phyloP scores from a whole-genome alignment of 352 stramenopile species.

The Globisporangium polare region DNA sequence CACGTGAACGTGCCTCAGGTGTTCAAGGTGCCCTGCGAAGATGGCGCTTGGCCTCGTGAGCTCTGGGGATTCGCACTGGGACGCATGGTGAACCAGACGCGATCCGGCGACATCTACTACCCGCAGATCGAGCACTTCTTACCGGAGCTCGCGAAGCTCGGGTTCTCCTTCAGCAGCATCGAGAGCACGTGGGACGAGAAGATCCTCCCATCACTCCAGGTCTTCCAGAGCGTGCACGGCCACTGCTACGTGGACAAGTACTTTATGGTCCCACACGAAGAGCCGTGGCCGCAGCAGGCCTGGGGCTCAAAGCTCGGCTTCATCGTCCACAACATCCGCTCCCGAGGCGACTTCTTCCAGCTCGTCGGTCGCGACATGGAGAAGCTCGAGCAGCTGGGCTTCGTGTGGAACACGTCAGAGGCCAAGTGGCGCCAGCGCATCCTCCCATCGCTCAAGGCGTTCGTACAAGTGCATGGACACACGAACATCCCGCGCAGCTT shows the following conservation, averaged over 20 bases:
- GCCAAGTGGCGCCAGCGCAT: slow-evolving; percentile 42
- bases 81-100: slow-evolving; percentile 44
- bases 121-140: slow-evolving; percentile 29
- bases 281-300: slow-evolving; percentile 29
- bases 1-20: slow-evolving; percentile 34
- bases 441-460: slow-evolving; percentile 41
- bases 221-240: slow-evolving; percentile 32
- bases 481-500: slow-evolving; percentile 35
- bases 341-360: slow-evolving; percentile 37
- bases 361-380: slow-evolving; percentile 47
- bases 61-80: slow-evolving; percentile 41
- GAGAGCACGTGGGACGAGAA: slow-evolving; percentile 49
- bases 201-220: slow-evolving; percentile 45
- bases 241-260: slow-evolving; percentile 33
- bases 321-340: slow-evolving; percentile 53
- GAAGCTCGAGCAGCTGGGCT: slow-evolving; percentile 43
- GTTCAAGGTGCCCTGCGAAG: slow-evolving; percentile 28
- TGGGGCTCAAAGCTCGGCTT: slow-evolving; percentile 45
- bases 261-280: slow-evolving; percentile 38
- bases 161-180: slow-evolving; percentile 44
- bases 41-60: slow-evolving; percentile 19
- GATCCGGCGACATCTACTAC: slow-evolving; percentile 24
- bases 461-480: slow-evolving; percentile 33
- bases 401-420: slow-evolving; percentile 47
- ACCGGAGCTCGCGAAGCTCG: slow-evolving; percentile 34